Base-by-base conservation (phyloP, 768 basidiomycete species). In the Lentinus tigrinus region DNA sequence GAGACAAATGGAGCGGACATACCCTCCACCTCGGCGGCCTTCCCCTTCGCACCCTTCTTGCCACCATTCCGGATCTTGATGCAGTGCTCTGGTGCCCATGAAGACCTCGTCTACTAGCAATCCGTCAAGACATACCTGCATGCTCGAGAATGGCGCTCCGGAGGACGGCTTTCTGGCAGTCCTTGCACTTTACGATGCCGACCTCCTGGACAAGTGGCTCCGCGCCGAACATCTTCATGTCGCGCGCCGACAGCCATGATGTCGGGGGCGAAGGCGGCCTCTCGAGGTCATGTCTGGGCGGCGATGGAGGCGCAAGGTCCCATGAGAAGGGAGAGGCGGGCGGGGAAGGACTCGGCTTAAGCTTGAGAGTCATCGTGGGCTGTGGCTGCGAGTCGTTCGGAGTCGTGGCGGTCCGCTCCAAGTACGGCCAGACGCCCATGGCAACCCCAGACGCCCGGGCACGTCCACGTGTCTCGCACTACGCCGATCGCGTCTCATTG, bases 191-290 rank as follows among this genome's bases (percentile, higher is more conserved):
- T 55, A 89, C 84, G 37, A 85, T 70, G 28, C 81, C 81, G 11
- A 89, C 72, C 56, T 90, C 87, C 2, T 85, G 84, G 9, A 61
- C 57, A 16, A 95, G 79, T 6, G 93, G 91, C 55, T 86, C 78
- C 2, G 86, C 78, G 31, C 93, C 93, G 71, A 90, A 96, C 60
- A 89, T 80, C 77, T 88, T 89, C 93, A 93, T 95, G 67, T 95
- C 91, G 47, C 81, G 81, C 8, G 89, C 91, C 26, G 88, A 83
- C 14, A 95, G 85, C 87, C 92, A 93, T 75, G 85, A 81, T 23
- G 91, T 89, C 0, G 93, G 93, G 0, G 93, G 91, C 0, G 88
- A 85, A 0, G 83, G 80, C 3, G 85, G 72, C 6, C 75, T 62
- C 3, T 67, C 54, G 1, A 50, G 58, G 0, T 78, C 73, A 8